A percentile compares a stretch with the other conserved stretches of the same genome.
These are phyloP conservation scores for Rhodotorula babjevae DNA, from an alignment of 768 basidiomycete species.

Conservation along the genomic window DNA sequence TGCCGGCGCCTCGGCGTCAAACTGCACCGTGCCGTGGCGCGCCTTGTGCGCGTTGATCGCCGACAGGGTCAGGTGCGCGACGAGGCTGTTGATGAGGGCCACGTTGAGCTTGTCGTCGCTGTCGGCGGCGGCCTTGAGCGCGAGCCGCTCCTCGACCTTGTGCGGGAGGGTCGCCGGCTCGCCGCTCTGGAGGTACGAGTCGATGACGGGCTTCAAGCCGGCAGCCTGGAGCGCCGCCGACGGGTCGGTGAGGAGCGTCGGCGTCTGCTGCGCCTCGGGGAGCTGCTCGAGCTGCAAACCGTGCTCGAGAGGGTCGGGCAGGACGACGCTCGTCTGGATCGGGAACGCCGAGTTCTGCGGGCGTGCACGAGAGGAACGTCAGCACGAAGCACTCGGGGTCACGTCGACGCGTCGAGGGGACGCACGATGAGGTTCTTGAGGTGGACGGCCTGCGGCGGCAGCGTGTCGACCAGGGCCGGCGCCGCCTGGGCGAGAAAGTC, in stretches of 20 bases:
- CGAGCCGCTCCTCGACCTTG: conserved; percentile 72
- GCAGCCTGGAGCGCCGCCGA: conserved; percentile 68
- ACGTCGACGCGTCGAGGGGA: conserved; percentile 47
- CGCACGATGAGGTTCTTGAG: conserved; percentile 77
- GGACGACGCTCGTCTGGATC: conserved; percentile 50
- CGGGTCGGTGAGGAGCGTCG: conserved; percentile 86
- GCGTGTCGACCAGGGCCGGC: conserved; percentile 87
- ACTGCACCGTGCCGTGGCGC: conserved; percentile 72
- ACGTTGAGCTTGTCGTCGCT: conserved; percentile 56
- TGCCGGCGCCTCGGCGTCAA: conserved; percentile 74
- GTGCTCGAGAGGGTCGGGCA: conserved; percentile 67
- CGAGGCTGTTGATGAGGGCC: conserved; percentile 83
- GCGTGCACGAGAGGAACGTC: too few species aligned
- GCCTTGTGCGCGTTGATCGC: conserved; percentile 85
- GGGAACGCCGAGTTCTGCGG: conserved; percentile 67
- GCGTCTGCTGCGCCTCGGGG: conserved; percentile 87
- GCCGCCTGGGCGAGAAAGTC: conserved; percentile 54
- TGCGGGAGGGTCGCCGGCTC: conserved; percentile 50
- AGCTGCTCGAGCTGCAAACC: conserved; percentile 53
- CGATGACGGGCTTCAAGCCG: conserved; percentile 72
- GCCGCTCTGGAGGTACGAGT: conserved; percentile 68
- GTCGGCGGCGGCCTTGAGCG: conserved; percentile 44
- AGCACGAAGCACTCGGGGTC: not conserved
- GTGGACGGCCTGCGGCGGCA: conserved; percentile 89
- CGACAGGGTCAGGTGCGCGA: conserved; percentile 92